These are phyloP conservation scores for Vitis hybrid DNA, from an alignment of 177 flowering plant genomes.

Conservation along the genomic window DNA sequence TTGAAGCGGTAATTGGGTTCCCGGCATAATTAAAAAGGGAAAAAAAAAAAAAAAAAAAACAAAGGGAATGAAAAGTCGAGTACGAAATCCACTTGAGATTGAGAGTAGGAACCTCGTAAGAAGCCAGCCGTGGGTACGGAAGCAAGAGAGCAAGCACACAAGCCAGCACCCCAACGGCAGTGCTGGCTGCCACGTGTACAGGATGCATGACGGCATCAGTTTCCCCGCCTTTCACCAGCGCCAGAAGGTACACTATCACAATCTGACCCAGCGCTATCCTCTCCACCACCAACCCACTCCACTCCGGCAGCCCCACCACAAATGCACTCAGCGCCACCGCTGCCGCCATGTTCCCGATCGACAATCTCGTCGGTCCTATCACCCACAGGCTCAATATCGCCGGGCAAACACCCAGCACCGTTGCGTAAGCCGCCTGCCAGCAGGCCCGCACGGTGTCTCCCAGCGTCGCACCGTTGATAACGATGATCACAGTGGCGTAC, in stretches of 20 bases:
- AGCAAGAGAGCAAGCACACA: conserved; percentile 63
- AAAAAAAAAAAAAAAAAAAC: no score
- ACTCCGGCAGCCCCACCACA: conserved; percentile 57
- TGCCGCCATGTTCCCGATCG: conserved; percentile 29
- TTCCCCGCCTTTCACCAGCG: conserved; percentile 35
- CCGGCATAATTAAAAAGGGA: no score
- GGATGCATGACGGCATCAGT: conserved; percentile 64
- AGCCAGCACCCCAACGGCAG: conserved; percentile 70
- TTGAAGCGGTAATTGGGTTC: no score
- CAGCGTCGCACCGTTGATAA: conserved; percentile 59
- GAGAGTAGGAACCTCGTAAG: conserved; percentile 47
- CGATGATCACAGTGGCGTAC: conserved; percentile 60
- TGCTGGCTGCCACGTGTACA: conserved; percentile 65
- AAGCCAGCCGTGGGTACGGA: conserved; percentile 72
- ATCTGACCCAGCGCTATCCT: conserved; percentile 79
- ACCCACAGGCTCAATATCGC: conserved; percentile 60
- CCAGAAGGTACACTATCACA: conserved; percentile 57
- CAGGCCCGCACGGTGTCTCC: conserved; percentile 70
- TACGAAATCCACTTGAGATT: no score
- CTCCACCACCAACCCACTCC: conserved; percentile 54
- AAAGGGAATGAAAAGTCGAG: no score
- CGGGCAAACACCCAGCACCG: conserved; percentile 54
- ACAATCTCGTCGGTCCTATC: conserved; percentile 54
- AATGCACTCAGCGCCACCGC: conserved; percentile 54
- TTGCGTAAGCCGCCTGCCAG: conserved; percentile 57